phyloP scores from a whole-genome alignment of 768 basidiomycete genomes.

The Tricholomella constricta region DNA sequence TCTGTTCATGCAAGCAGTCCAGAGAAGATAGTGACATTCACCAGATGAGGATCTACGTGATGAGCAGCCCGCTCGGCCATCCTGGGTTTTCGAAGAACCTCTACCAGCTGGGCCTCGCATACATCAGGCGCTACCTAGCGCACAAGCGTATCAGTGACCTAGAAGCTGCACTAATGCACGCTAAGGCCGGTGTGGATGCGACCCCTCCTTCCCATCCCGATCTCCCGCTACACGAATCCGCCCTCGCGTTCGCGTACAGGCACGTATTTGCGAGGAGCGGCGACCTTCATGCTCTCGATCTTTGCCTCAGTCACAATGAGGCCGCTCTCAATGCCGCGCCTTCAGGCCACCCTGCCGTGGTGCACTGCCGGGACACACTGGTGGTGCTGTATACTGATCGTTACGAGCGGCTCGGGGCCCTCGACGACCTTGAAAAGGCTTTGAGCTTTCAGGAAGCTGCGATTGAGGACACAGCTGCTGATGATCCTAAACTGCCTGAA shows the following conservation, averaged over 20 bases:
- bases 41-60: background rate
- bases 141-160: background rate
- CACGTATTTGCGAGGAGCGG: background rate
- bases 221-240: background rate
- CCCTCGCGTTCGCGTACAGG: background rate
- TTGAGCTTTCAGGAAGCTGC: background rate
- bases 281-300: background rate
- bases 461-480: background rate
- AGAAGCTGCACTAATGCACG: constrained; percentile 1
- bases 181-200: constrained; percentile 1
- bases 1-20: background rate
- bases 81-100: background rate
- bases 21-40: background rate
- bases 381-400: constrained; percentile 1
- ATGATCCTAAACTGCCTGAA: constrained; percentile 1
- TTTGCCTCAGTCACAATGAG: background rate
- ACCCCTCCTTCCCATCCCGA: background rate
- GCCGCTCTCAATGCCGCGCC: constrained; percentile 1
- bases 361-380: constrained; percentile 19
- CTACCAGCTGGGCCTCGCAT: background rate
- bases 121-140: background rate
- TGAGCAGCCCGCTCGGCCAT: background rate
- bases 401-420: background rate
- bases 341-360: constrained; percentile 1
- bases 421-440: constrained; percentile 1